Conservation (phyloP, 331 rosid species). For the Rosa hybrid region DNA sequence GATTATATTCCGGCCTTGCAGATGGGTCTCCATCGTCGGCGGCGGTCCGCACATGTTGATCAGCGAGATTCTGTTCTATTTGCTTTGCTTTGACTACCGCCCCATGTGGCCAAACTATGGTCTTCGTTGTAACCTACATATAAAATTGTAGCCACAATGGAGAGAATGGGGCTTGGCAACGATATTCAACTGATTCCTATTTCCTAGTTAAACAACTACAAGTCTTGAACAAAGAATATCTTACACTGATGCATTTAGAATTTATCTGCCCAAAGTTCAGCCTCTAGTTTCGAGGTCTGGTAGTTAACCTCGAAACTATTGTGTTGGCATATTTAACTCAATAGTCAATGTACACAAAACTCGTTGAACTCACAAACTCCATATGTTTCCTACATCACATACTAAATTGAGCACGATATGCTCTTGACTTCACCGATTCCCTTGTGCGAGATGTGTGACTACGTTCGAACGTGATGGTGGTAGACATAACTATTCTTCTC, state of each 20-base stretch:
- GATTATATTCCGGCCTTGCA: neutral
- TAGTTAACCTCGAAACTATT: neutral
- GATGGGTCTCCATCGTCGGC: neutral
- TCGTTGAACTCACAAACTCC: neutral
- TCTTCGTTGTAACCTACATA: too few species aligned
- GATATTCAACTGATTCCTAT: neutral
- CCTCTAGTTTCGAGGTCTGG: neutral
- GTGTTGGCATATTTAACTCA: neutral
- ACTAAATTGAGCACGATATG: neutral
- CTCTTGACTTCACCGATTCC: neutral
- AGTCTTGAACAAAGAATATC: neutral
- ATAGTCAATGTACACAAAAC: neutral
- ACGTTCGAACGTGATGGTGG: neutral
- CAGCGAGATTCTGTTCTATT: neutral
- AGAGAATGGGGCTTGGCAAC: neutral
- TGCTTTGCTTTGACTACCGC: neutral
- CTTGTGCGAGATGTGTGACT: too few species aligned
- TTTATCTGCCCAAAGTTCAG: neutral
- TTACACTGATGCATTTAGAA: neutral
- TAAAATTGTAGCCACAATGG: neutral
- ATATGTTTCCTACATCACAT: neutral
- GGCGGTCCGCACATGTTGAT: neutral
- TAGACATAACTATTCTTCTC: neutral
- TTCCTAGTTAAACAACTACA: neutral
- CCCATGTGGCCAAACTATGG: slow-evolving; percentile 6